Evolutionary conservation across 306 rosid genomes (phyloP), one percentile per base, ranked within the genome.

Genomic region (Cicer yamashitae): DNA sequence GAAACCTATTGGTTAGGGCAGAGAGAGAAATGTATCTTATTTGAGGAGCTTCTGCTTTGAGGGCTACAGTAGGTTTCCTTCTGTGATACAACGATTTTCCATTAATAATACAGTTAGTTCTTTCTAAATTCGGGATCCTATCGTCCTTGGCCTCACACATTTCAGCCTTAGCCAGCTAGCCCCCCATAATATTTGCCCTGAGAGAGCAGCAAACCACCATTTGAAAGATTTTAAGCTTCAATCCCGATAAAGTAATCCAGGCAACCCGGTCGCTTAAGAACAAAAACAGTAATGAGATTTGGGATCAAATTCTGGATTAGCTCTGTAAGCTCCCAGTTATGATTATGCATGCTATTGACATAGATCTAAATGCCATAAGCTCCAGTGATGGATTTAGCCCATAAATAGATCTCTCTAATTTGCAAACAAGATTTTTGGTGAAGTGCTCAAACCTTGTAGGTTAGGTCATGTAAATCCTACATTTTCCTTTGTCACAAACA

Each of bases 171-270:
- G 48, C 11, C 12, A 9, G 69, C 41, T 12, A 11, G 40, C 30
- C 65, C 43, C 4, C 5, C 17, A 30, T 6, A 43, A 30, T 13
- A 30, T 10, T 59, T 30, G 1, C 65, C 43, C 18, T 59, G 43
- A 34, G 65, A 11, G 43, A 30, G 65, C 43, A 59, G 65, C 43
- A 30, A 59, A 30, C 15, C 65, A n/a, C 65, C 65, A 59, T 30
- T 59, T 53, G 25, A 17, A 15, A 53, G 10, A 53, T 7, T 2
- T 2, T 17, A 15, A 30, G 60, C 6, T 17, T 60, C 66, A 34
- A 60, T 34, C 66, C 66, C 18, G 9, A 34, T 13, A 13, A 60
- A 60, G 43, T 6, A 59, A 37, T 59, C 15, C 43, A 30, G 10
- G 34, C 1, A 59, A 59, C 43, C 64, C 39, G 3, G 10, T 59